Evolutionary conservation across 345 rosid species (phyloP), one percentile per base, ranked within the genome.

Genomic region (Eucalyptus rudis): DNA sequence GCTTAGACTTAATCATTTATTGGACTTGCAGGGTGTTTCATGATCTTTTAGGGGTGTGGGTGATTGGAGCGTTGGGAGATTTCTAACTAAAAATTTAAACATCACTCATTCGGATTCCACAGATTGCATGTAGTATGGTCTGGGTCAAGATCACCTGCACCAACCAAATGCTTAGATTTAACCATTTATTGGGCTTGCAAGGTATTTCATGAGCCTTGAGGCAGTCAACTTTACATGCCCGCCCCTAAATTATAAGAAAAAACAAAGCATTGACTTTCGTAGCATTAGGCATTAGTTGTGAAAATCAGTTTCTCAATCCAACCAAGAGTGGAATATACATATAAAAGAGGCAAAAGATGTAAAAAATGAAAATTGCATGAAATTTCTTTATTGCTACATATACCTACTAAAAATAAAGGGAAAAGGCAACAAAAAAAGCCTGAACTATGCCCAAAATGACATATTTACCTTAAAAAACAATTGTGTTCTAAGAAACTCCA

Each of bases 61-160:
- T 19, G 27, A 56, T 56, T 56, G 29, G 13, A 2, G 62, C 6
- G 0, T 7, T 7, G 7, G 20, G n/a, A 66, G 79, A 68, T 16
- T 68, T 68, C 22, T 17, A 68, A 68, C 2, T 68, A 1, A 4
- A 66, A 40, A 68, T 31, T 17, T 33, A 36, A 40, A 14, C 43
- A 20, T 68, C 80, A 33, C 13, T 31, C 0, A 31, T 66, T 66
- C 6, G 6, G 16, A 68, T 68, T 40, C 10, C 13, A 36, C 13
- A 9, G 0, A 19, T 5, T 1, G 7, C 13, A 33, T 5, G 3
- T 36, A 19, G 58, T 19, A 3, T 7, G 24, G 10, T 52, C 58
- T 5, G 7, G 15, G 25, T 71, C 1, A 12, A 11, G 7, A 2
- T 17, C 27, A 9, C 45, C 2, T 36, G 3, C 45, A 36, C 7